phyloP scores from a whole-genome alignment of 148 eudicot genomes.

The Cornus florida region DNA sequence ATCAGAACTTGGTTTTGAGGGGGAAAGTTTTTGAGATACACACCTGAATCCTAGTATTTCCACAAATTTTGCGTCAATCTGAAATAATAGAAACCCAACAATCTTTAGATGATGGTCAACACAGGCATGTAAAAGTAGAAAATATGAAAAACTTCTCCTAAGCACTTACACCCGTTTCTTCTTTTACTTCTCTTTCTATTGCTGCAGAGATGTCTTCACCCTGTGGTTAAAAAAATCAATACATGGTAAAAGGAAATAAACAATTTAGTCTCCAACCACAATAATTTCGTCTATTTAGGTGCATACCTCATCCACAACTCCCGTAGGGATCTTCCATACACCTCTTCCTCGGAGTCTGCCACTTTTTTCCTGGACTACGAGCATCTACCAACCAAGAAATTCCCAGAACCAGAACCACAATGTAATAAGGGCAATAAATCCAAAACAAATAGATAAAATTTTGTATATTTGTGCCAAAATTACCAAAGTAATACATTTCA shows the following conservation, averaged over 20 bases:
- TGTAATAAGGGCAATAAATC: constrained; percentile 3
- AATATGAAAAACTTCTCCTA: background rate
- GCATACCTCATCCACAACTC: constrained; percentile 74
- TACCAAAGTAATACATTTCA: background rate
- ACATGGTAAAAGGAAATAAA: background rate
- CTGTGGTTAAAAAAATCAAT: constrained; percentile 36
- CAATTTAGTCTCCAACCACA: background rate
- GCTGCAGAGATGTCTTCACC: constrained; percentile 75
- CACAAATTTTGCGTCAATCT: constrained; percentile 73
- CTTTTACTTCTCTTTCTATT: constrained; percentile 84
- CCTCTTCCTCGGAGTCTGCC: constrained; percentile 62
- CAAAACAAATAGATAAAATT: background rate
- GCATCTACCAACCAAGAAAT: constrained; percentile 44
- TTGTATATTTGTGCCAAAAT: no score
- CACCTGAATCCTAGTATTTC: constrained; percentile 79
- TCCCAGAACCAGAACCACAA: constrained; percentile 5
- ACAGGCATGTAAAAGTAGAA: background rate
- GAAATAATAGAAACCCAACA: constrained; percentile 21
- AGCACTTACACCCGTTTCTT: constrained; percentile 82
- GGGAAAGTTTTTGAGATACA: background rate
- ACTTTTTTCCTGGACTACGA: constrained; percentile 75
- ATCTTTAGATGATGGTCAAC: constrained; percentile 1
- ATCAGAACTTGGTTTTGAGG: background rate
- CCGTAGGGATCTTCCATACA: constrained; percentile 92
- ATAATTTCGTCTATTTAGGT: background rate